Percentiles rank a stretch among this genome's conserved stretches.
These are phyloP conservation scores for Hortiboletus campestris DNA, from an alignment of 768 basidiomycete species.

Conservation along the genomic window DNA sequence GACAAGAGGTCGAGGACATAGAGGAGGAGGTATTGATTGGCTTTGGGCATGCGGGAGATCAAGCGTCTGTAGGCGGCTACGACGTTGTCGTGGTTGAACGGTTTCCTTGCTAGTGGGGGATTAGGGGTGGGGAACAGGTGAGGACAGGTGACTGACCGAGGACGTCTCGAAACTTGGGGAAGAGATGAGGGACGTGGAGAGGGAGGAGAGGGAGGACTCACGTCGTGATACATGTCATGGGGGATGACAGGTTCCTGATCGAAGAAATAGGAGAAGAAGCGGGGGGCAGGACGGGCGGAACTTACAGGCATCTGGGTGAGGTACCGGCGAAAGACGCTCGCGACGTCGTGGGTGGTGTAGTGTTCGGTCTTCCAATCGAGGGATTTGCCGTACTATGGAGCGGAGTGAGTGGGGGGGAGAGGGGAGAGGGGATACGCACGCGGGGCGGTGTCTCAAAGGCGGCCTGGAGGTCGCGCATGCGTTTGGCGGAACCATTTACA, in stretches of 20 bases:
- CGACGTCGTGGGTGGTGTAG: conserved; percentile 95
- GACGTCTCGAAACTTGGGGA: conserved; percentile 69
- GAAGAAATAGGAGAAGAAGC: conserved; percentile 8
- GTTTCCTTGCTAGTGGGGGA: conserved; percentile 53
- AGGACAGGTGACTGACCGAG: conserved; percentile 48
- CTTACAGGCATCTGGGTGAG: conserved; percentile 95
- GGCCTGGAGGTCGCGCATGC: conserved; percentile 94
- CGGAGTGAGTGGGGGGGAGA: conserved; percentile 4
- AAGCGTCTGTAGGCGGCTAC: conserved; percentile 80
- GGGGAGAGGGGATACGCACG: conserved; percentile 41
- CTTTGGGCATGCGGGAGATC: conserved; percentile 79
- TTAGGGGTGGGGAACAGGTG: conserved; percentile 13
- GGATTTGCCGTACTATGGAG: conserved; percentile 81
- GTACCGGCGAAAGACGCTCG: conserved; percentile 93
- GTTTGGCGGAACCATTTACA: conserved; percentile 90
- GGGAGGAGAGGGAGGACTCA: conserved; percentile 41
- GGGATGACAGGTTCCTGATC: conserved; percentile 92
- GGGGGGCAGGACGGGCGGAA: conserved; percentile 19
- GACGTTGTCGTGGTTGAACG: conserved; percentile 66
- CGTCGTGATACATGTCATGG: conserved; percentile 80
- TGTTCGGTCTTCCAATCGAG: conserved; percentile 85
- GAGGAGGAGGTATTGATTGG: conserved; percentile 93
- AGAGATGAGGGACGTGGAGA: conserved; percentile 8
- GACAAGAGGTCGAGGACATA: conserved; percentile 95
- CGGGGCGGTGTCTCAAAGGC: conserved; percentile 86